A percentile compares a stretch with the other conserved stretches of the same genome.
These are phyloP conservation scores for Saccharum hybrid DNA, from an alignment of 202 grass and related monocot genomes.

Conservation along the genomic window DNA sequence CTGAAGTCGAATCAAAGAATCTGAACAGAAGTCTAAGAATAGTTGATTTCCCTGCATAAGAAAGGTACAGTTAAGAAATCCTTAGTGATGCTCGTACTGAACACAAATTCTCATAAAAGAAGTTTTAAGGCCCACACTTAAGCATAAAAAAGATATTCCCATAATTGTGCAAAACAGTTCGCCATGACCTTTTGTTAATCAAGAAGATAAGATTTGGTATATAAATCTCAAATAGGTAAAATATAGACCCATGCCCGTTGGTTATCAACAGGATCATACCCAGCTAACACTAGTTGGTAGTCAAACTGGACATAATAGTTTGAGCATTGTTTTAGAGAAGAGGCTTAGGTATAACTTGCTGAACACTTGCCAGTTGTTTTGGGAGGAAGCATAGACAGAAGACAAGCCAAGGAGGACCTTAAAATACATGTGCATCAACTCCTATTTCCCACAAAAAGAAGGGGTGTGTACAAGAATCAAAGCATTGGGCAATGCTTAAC, in stretches of 20 bases:
- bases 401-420: conserved; percentile 10
- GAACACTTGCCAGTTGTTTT: not conserved
- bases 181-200: not conserved
- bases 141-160: conserved; percentile 17
- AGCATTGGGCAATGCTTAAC: conserved; percentile 23
- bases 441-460: conserved; percentile 16
- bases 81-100: not conserved
- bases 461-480: not conserved
- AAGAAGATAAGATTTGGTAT: conserved; percentile 2
- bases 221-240: conserved; percentile 4
- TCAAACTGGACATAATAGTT: not conserved
- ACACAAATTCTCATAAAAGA: conserved; percentile 12
- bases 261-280: conserved; percentile 6
- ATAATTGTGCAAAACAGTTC: conserved; percentile 9
- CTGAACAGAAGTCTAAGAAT: conserved; percentile 94
- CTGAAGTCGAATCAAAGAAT: conserved; percentile 91
- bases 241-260: not conserved
- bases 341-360: conserved; percentile 3
- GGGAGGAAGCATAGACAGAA: not conserved
- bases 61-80: conserved; percentile 44
- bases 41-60: conserved; percentile 89
- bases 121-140: conserved; percentile 20
- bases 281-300: not conserved
- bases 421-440: conserved; percentile 29
- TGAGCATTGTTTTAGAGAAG: not conserved